phyloP scores from a whole-genome alignment of 495 filamentous ascomycete species.

The Penicillium chermesinum region DNA sequence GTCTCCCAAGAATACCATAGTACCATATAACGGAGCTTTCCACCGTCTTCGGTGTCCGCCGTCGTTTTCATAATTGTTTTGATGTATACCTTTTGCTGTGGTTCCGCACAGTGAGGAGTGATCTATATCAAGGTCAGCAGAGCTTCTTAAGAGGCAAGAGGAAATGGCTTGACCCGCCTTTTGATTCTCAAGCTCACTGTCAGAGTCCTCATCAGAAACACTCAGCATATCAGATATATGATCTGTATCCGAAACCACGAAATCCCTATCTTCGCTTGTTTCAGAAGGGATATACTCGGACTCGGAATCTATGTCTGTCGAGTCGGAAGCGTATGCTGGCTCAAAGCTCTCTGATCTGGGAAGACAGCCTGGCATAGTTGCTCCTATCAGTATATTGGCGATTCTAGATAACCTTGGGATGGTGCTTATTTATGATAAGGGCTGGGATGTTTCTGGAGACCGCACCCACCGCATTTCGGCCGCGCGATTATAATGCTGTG shows the following conservation, averaged over 20 bases:
- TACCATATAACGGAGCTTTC: constrained; percentile 1
- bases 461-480: no score
- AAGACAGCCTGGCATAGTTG: background rate
- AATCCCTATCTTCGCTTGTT: constrained; percentile 9
- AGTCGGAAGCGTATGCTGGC: background rate
- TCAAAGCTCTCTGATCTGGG: background rate
- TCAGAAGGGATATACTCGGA: constrained; percentile 7
- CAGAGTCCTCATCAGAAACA: background rate
- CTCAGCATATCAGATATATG: background rate
- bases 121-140: background rate
- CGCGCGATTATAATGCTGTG: no score
- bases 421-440: no score
- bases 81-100: background rate
- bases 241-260: constrained; percentile 6
- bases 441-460: no score
- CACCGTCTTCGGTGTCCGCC: background rate
- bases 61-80: constrained; percentile 1
- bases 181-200: background rate
- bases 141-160: background rate
- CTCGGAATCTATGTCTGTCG: background rate
- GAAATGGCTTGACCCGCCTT: background rate
- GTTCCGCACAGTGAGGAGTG: background rate
- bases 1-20: constrained; percentile 7
- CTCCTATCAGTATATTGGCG: no score
- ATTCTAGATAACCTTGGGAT: no score